Conservation (phyloP, 2,329 filamentous ascomycete genomes). For the Mariannaea elegans region DNA sequence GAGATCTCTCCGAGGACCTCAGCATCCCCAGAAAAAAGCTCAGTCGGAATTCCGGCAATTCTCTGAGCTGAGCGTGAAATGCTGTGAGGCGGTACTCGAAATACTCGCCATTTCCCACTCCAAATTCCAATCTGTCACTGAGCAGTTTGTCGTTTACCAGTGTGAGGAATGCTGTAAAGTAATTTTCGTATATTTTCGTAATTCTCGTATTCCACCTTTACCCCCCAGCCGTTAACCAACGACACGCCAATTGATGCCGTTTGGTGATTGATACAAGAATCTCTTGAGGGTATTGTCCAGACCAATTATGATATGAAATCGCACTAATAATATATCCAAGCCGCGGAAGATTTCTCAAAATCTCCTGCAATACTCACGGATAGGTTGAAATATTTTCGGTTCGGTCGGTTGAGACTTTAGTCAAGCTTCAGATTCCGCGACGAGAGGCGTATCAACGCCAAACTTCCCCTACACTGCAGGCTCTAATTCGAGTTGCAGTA, state of each 20-base stretch:
- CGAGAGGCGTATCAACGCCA: no score
- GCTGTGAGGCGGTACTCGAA: neutral
- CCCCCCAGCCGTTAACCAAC: neutral
- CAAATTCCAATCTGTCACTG: neutral
- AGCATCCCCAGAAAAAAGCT: conserved; percentile 27
- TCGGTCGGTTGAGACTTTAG: neutral
- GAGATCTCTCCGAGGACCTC: conserved; percentile 32
- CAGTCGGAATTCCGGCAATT: conserved; percentile 27
- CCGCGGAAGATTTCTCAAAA: neutral
- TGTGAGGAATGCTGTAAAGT: neutral
- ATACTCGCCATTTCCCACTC: neutral
- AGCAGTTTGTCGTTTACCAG: neutral
- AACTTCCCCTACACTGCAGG: neutral
- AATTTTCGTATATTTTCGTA: neutral
- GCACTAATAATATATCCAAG: neutral
- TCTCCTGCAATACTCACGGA: conserved; percentile 1
- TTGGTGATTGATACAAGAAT: conserved; percentile 1
- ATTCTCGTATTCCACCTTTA: conserved; percentile 5
- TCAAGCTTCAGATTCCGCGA: neutral
- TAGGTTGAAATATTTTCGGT: neutral
- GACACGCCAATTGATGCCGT: neutral
- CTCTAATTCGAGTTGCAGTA: neutral
- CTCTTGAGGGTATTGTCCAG: conserved; percentile 18
- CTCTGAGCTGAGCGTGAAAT: conserved; percentile 19
- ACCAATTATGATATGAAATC: conserved; percentile 9